Evolutionary conservation across 75 land plant species (phyloP).

Genomic region (Larix kaempferi): DNA sequence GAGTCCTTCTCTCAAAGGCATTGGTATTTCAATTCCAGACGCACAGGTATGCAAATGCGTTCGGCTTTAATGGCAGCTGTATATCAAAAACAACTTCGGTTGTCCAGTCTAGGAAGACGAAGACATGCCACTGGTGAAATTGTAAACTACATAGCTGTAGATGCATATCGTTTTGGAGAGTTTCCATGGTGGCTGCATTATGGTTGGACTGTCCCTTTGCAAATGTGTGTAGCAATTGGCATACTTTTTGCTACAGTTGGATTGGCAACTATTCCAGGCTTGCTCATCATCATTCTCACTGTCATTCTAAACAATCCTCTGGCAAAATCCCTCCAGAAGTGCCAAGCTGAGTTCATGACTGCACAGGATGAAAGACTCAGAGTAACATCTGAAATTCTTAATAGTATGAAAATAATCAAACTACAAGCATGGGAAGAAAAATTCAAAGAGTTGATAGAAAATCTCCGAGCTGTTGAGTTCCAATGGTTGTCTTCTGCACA

Average conservation of each 20-base stretch:
- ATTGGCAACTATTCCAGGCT: conserved; percentile 54
- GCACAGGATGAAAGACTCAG: conserved; percentile 64
- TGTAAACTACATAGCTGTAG: conserved; percentile 77
- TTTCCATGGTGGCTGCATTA: conserved; percentile 68
- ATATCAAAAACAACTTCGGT: conserved; percentile 63
- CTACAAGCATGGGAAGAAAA: conserved; percentile 86
- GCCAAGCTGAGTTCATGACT: conserved; percentile 44
- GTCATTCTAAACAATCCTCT: conserved; percentile 54
- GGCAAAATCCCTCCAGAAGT: conserved; percentile 44
- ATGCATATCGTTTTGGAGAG: conserved; percentile 74
- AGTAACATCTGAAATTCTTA: conserved; percentile 63
- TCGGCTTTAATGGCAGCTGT: conserved; percentile 68
- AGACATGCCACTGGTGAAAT: conserved; percentile 72
- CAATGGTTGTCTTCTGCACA: conserved; percentile 54
- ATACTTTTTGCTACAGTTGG: conserved; percentile 63
- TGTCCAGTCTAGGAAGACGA: conserved; percentile 50
- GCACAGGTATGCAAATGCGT: conserved; percentile 69
- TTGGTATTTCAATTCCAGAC: conserved; percentile 50
- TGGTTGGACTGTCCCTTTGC: conserved; percentile 58
- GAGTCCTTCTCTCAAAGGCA: conserved; percentile 66
- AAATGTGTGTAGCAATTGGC: conserved; percentile 41
- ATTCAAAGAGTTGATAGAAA: conserved; percentile 38
- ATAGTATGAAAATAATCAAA: conserved; percentile 80
- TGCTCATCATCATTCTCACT: conserved; percentile 46
- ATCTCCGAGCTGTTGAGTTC: conserved; percentile 48